Conservation (phyloP, 345 rosid species). For the Chamaenerion angustifolium region DNA sequence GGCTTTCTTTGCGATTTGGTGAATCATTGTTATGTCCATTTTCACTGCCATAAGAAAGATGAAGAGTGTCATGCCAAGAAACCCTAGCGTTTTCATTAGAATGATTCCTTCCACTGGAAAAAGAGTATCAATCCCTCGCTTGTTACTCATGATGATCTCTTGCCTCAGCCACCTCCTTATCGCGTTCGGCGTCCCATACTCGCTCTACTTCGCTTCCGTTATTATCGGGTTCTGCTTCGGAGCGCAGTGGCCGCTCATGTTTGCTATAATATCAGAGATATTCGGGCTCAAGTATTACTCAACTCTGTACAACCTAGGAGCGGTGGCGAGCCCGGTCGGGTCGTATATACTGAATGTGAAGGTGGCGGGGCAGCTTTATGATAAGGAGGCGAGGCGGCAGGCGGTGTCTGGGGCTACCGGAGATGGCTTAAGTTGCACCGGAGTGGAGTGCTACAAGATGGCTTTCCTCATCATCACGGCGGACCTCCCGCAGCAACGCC, state of each 20-base stretch:
- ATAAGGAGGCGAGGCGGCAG: slow-evolving; percentile 24
- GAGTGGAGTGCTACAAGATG: slow-evolving; percentile 16
- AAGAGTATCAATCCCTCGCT: no score
- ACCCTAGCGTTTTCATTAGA: neutral
- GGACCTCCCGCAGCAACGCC: no score
- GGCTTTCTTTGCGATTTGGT: no score
- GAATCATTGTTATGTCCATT: no score
- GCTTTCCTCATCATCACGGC: slow-evolving; percentile 21
- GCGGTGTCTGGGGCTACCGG: slow-evolving; percentile 10
- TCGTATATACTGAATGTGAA: slow-evolving; percentile 22
- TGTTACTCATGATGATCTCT: slow-evolving; percentile 6
- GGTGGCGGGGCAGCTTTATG: no score
- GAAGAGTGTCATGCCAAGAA: neutral
- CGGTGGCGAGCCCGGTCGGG: slow-evolving; percentile 23
- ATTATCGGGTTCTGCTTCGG: no score
- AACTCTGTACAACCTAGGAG: slow-evolving; percentile 19
- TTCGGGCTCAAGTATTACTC: slow-evolving; percentile 36
- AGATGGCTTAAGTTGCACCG: slow-evolving; percentile 16
- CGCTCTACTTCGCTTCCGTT: no score
- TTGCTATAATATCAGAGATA: slow-evolving; percentile 23
- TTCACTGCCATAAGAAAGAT: no score
- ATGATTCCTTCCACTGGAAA: neutral
- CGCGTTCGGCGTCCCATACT: no score
- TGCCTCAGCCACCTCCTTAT: slow-evolving; percentile 8
- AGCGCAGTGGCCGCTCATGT: no score